These are phyloP conservation scores for Cydonia oblonga DNA, from an alignment of 331 rosid genomes.

Conservation along the genomic window DNA sequence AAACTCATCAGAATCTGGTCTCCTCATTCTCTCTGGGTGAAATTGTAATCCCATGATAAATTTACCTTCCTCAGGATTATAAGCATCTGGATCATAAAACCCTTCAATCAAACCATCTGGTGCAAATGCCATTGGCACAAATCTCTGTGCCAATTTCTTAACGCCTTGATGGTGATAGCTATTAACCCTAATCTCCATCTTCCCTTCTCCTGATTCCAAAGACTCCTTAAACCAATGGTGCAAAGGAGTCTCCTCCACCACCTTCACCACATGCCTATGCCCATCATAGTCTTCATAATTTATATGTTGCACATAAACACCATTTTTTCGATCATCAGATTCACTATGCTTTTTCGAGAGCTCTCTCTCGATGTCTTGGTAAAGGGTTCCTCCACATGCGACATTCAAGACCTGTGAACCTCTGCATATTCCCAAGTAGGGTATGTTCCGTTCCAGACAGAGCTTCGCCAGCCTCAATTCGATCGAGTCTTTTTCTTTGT, in stretches of 20 bases:
- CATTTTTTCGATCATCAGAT: neutral
- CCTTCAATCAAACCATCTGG: slow-evolving; percentile 83
- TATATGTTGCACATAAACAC: slow-evolving; percentile 38
- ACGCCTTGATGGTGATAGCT: slow-evolving; percentile 80
- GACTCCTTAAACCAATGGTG: slow-evolving; percentile 66
- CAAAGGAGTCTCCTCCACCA: slow-evolving; percentile 66
- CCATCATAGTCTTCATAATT: slow-evolving; percentile 83
- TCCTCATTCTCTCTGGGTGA: slow-evolving; percentile 88
- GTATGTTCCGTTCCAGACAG: slow-evolving; percentile 81
- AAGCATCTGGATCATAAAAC: slow-evolving; percentile 80
- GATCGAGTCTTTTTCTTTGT: slow-evolving; percentile 74
- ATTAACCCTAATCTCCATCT: slow-evolving; percentile 57
- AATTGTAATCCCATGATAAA: slow-evolving; percentile 96
- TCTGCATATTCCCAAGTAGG: slow-evolving; percentile 82
- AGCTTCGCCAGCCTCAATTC: slow-evolving; percentile 79
- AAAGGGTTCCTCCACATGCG: slow-evolving; percentile 84
- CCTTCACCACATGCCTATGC: slow-evolving; percentile 65
- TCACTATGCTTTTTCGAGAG: slow-evolving; percentile 11
- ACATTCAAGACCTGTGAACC: slow-evolving; percentile 83
- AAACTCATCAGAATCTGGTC: slow-evolving; percentile 53
- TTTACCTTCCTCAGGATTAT: slow-evolving; percentile 85
- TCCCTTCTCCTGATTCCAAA: slow-evolving; percentile 23
- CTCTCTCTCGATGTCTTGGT: slow-evolving; percentile 66
- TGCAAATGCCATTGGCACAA: slow-evolving; percentile 77
- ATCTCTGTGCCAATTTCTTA: slow-evolving; percentile 67